Evolutionary conservation across 2,329 filamentous ascomycete species (phyloP), one percentile per base, ranked within the genome.

Genomic region (Aureobasidium sp.): DNA sequence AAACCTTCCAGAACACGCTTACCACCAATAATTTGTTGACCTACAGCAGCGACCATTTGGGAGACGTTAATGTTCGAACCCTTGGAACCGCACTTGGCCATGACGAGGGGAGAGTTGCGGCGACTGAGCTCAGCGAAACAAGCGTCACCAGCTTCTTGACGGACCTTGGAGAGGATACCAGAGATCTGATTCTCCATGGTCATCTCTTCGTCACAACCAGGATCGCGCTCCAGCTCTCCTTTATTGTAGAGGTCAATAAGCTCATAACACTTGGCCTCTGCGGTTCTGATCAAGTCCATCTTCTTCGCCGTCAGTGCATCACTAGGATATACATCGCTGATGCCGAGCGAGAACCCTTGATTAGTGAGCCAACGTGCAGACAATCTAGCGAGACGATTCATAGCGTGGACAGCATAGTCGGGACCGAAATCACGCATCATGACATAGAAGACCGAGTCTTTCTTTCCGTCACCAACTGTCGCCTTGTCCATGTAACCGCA

Each of bases 401-500:
- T 99, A 60, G 90, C 91, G 62, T 86, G 84, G 0, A 93, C 91
- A 8, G 94, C 91, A 62, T 90, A 87, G 61, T 96, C 89, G 1
- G 92, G 90, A 0, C 94, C 94, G 69, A 89, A 99, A 77, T 99
- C 94, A 79, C 94, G 85, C 68, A 97, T 84, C 71, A 99, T 93
- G 62, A 97, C 89, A 71, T 97, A 99, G 72, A 97, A 99, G 23
- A 99, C 87, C 0, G 92, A 97, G 73, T 96, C 93, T 72, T 99
- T 99, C 79, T 97, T 97, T 69, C 94, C 94, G 6, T 90, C 87
- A 68, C 94, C 94, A n/a, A 99, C 90, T 0, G 92, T 97, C 1
- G 90, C 89, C 76, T 99, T 99, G 79, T 99, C 94, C 91, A 97
- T 97, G 64, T 88, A 84, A 64, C 94, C 94, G 71, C 93, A 97